Base-by-base conservation (phyloP, 1,284 basidiomycete species). In the Leccinum pallidistipes region DNA sequence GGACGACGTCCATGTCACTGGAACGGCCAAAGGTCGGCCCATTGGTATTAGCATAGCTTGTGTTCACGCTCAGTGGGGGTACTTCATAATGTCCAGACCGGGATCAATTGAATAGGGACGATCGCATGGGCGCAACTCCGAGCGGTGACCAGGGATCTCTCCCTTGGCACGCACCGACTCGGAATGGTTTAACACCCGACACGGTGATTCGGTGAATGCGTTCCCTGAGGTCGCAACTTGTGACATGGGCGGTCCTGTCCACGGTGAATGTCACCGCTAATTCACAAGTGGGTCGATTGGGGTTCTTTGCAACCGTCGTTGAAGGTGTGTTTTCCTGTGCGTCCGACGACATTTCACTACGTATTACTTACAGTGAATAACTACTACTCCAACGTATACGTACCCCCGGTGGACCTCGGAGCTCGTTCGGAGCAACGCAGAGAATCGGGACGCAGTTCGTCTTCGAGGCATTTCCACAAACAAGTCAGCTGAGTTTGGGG, bases 361-460 rank as follows among this genome's bases (percentile, higher is more conserved):
- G 80, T 78, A 64, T 36, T 12, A 55, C 34, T 36, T 14, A 34
- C 11, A 34, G 32, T 12, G 7, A 36, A 36, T 36, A 7, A n/a
- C 73, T 61, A 69, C 29, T 83, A 85, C 10, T 77, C 80, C 67
- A 88, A 88, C 65, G 82, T 57, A 52, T 24, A 60, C 55, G 47
- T 62, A 59, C 60, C 24, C 55, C 32, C 5, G 27, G 54, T 32
- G 49, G 50, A 29, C 27, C 29, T 56, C 12, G 56, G 29, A 38
- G 16, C 40, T 50, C 47, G 59, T 31, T 27, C 45, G n/a, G 53
- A 52, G 57, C 32, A 38, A 62, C 27, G 18, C 32, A 88, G 86
- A 86, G 86, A 1, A 83, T 88, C 43, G 85, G 87, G 24, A 87
- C 85, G 3, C 78, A 78, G 61, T 84, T 88, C 69, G 85, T 80